Evolutionary conservation across 2,329 filamentous ascomycete species (phyloP).

Genomic region (Trichoderma arundinaceum): DNA sequence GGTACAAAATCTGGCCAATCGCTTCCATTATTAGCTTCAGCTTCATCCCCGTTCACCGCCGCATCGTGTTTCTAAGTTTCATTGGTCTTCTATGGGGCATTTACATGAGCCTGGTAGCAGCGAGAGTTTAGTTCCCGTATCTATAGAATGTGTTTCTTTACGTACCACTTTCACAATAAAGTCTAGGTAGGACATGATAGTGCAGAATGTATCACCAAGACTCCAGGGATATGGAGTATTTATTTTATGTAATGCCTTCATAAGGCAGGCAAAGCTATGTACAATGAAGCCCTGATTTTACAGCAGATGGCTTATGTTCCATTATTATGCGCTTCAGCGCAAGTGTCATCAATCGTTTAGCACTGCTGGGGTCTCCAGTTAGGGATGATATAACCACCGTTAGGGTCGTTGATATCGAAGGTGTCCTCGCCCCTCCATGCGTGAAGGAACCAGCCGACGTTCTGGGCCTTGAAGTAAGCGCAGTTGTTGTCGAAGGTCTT

Average conservation of each 20-base stretch:
- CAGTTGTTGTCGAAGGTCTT: slow-evolving; percentile 35
- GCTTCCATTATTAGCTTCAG: slow-evolving; percentile 58
- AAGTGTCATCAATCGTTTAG: slow-evolving; percentile 19
- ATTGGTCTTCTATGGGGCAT: slow-evolving; percentile 57
- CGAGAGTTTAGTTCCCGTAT: slow-evolving; percentile 43
- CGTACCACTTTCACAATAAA: background rate
- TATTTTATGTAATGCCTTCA: slow-evolving; percentile 9
- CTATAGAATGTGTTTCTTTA: too few relatives aligned
- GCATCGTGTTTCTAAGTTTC: slow-evolving; percentile 57
- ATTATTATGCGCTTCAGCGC: background rate
- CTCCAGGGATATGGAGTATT: background rate
- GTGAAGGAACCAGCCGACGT: slow-evolving; percentile 36
- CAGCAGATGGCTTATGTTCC: background rate
- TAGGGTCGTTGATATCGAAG: slow-evolving; percentile 34
- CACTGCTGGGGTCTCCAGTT: slow-evolving; percentile 35
- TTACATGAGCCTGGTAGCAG: slow-evolving; percentile 57
- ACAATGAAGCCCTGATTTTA: background rate
- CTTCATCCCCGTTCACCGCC: slow-evolving; percentile 55
- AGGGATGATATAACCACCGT: slow-evolving; percentile 35
- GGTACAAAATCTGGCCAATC: slow-evolving; percentile 59
- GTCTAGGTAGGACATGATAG: background rate
- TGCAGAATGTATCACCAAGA: background rate
- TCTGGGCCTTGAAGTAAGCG: slow-evolving; percentile 33
- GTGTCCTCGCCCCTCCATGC: slow-evolving; percentile 35
- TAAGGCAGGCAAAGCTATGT: slow-evolving; percentile 16